phyloP scores from a whole-genome alignment of 192 early-diverging fungal species.

The Nowakowskiella sp. region DNA sequence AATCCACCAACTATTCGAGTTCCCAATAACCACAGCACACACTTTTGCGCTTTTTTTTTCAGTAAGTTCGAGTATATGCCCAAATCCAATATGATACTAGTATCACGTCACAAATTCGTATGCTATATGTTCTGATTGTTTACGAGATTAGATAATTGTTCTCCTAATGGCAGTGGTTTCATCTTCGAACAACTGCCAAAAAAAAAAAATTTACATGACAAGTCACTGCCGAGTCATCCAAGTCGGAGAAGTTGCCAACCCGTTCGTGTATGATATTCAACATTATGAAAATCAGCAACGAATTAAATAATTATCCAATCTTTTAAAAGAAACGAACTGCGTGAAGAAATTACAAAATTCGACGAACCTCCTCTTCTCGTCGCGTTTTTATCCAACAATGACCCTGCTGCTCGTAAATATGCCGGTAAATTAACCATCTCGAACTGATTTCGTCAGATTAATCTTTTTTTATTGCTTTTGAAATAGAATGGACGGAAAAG shows the following conservation, averaged over 20 bases:
- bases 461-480: constrained; percentile 1
- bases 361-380: constrained; percentile 48
- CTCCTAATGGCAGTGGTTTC: too few relatives aligned
- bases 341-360: constrained; percentile 19
- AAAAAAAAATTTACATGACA: too few relatives aligned
- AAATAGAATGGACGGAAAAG: constrained; percentile 87
- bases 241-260: not conserved
- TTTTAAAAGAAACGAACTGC: constrained; percentile 33
- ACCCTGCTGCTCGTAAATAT: constrained; percentile 58
- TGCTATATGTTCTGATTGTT: too few relatives aligned
- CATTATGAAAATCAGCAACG: not conserved
- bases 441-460: not conserved
- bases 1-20: too few relatives aligned
- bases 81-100: too few relatives aligned
- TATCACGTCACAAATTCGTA: too few relatives aligned
- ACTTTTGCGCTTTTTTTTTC: too few relatives aligned
- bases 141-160: too few relatives aligned
- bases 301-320: not conserved
- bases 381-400: constrained; percentile 92
- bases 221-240: not conserved
- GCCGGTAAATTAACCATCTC: not conserved
- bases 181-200: too few relatives aligned
- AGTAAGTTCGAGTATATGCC: too few relatives aligned
- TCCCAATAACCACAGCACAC: too few relatives aligned
- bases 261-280: not conserved